phyloP scores from a whole-genome alignment of 768 basidiomycete species.

The Butyriboletus loyo region DNA sequence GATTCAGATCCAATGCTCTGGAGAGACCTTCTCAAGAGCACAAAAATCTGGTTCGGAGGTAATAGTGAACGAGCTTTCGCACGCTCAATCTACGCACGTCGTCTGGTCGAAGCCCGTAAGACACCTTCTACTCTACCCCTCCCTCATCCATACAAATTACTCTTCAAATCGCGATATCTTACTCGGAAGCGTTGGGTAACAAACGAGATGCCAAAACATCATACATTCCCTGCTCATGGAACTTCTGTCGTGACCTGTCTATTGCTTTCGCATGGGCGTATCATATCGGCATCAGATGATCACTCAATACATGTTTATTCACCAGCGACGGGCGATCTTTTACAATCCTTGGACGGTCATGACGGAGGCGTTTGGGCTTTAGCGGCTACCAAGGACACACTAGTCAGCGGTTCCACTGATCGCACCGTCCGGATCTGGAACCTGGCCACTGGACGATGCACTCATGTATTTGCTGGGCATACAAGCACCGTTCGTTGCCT shows the following conservation, averaged over 20 bases:
- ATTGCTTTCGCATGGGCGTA: constrained; percentile 89
- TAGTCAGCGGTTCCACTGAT: constrained; percentile 92
- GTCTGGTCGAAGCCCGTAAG: constrained; percentile 40
- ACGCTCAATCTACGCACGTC: constrained; percentile 60
- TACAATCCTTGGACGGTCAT: constrained; percentile 80
- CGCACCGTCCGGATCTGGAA: constrained; percentile 94
- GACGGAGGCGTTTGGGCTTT: constrained; percentile 97
- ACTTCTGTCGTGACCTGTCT: constrained; percentile 93
- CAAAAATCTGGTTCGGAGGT: constrained; percentile 87
- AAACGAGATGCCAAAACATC: constrained; percentile 67
- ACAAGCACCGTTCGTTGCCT: constrained; percentile 95
- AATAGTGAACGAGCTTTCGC: constrained; percentile 82
- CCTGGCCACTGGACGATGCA: constrained; percentile 72
- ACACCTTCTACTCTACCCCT: constrained; percentile 55
- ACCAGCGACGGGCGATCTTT: constrained; percentile 73
- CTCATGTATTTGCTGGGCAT: constrained; percentile 94
- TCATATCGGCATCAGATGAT: constrained; percentile 97
- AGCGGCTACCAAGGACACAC: constrained; percentile 81
- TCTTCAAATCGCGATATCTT: constrained; percentile 88
- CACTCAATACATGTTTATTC: constrained; percentile 95
- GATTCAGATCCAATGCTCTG: constrained; percentile 89
- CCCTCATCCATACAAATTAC: constrained; percentile 85
- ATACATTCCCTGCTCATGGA: constrained; percentile 85
- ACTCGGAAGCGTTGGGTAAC: constrained; percentile 79
- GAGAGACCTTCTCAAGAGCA: constrained; percentile 79